Percentiles rank a stretch among this genome's conserved stretches.
phyloP scores from a whole-genome alignment of 768 basidiomycete species.

The Calocera viscosa region DNA sequence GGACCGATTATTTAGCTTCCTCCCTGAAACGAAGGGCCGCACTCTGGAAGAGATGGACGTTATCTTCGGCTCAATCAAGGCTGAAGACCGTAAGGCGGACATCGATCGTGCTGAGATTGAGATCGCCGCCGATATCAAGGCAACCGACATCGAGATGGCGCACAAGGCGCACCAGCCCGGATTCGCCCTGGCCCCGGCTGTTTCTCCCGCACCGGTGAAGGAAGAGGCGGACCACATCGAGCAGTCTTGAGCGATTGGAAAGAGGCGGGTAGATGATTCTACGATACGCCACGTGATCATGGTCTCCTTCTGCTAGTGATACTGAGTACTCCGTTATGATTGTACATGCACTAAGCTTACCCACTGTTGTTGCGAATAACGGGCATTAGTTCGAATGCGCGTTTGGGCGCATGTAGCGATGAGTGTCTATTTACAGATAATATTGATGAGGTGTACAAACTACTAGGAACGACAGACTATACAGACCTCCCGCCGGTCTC shows the following conservation, averaged over 20 bases:
- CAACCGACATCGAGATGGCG: constrained; percentile 1
- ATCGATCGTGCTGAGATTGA: constrained; percentile 1
- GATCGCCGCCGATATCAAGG: constrained; percentile 1
- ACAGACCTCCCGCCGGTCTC: too few species aligned
- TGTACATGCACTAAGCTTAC: too few species aligned
- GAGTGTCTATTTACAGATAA: too few species aligned
- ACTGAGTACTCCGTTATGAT: neutral
- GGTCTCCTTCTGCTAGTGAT: neutral
- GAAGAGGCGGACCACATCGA: neutral
- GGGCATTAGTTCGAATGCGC: too few species aligned
- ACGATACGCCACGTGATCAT: neutral
- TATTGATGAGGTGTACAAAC: too few species aligned
- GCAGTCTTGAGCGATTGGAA: neutral
- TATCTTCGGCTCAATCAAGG: constrained; percentile 45
- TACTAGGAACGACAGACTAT: too few species aligned
- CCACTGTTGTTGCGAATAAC: too few species aligned
- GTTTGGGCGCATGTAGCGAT: too few species aligned
- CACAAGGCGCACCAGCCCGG: neutral
- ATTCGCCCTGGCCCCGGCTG: neutral
- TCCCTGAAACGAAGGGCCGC: constrained; percentile 35
- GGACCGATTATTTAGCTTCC: constrained; percentile 21
- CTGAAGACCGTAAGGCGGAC: constrained; percentile 41
- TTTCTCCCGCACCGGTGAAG: neutral
- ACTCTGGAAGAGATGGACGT: constrained; percentile 44
- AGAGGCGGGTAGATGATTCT: neutral